A percentile compares a stretch with the other conserved stretches of the same genome.
Conservation (phyloP, 2,329 filamentous ascomycete genomes). For the Domatiomyces catenatus region DNA sequence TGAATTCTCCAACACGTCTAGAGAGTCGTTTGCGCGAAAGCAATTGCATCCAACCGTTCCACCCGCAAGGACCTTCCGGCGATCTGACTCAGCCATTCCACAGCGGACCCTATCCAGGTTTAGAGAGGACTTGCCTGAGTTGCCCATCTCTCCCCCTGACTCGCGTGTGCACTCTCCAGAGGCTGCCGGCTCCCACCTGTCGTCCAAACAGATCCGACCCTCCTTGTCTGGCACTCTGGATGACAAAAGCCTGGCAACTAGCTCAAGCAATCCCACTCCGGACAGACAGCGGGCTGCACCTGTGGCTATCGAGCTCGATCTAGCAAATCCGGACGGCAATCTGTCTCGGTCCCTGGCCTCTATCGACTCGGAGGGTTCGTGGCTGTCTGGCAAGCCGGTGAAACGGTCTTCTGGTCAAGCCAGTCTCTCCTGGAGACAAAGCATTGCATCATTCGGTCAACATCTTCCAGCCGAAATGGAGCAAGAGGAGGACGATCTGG, state of each 20-base stretch:
- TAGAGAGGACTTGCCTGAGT: slow-evolving; percentile 77
- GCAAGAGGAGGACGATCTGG: slow-evolving; percentile 42
- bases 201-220: slow-evolving; percentile 2
- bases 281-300: slow-evolving; percentile 3
- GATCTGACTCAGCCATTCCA: slow-evolving; percentile 39
- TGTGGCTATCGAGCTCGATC: slow-evolving; percentile 8
- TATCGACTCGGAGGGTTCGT: slow-evolving; percentile 88
- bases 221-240: slow-evolving; percentile 15
- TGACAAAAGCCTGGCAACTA: slow-evolving; percentile 16
- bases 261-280: slow-evolving; percentile 17
- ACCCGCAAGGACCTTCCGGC: slow-evolving; percentile 25
- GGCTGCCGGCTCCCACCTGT: slow-evolving; percentile 20
- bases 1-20: slow-evolving; percentile 82
- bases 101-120: slow-evolving; percentile 81
- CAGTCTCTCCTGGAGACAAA: slow-evolving; percentile 29
- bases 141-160: slow-evolving; percentile 69
- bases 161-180: slow-evolving; percentile 69
- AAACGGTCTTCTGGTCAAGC: slow-evolving; percentile 32
- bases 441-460: slow-evolving; percentile 29
- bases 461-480: slow-evolving; percentile 14
- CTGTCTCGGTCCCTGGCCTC: slow-evolving; percentile 78
- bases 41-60: slow-evolving; percentile 26
- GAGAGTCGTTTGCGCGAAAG: slow-evolving; percentile 62
- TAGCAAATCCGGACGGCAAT: slow-evolving; percentile 1
- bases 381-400: slow-evolving; percentile 65